These are phyloP conservation scores for Magnusiomyces fungicola DNA, from an alignment of 1,139 yeast genomes.

Conservation along the genomic window DNA sequence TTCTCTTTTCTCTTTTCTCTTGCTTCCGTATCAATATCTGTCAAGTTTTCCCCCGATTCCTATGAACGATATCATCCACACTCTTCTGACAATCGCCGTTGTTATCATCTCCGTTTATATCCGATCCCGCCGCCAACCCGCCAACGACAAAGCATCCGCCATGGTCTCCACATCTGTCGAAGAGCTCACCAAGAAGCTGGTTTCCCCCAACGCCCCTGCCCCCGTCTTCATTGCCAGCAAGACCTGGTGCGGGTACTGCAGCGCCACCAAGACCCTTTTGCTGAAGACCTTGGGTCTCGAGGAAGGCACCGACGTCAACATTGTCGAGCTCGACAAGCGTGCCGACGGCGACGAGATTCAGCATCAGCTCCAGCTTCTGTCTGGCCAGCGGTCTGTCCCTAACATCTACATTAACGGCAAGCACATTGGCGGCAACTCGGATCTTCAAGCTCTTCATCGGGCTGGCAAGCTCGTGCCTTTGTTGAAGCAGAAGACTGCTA, in stretches of 20 bases:
- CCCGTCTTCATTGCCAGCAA: constrained; percentile 15
- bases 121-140: no score
- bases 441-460: constrained; percentile 54
- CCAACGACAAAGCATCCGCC: neutral
- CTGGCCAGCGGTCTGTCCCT: constrained; percentile 93
- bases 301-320: constrained; percentile 21
- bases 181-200: constrained; percentile 4
- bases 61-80: no score
- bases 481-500: no score
- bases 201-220: constrained; percentile 6
- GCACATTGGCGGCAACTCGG: constrained; percentile 94
- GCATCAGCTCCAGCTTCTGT: constrained; percentile 62
- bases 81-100: no score
- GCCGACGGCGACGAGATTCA: constrained; percentile 63
- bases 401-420: constrained; percentile 83
- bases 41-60: no score
- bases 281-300: constrained; percentile 19
- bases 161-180: neutral
- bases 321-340: constrained; percentile 24
- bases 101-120: no score
- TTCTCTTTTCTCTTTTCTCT: no score
- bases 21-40: no score
- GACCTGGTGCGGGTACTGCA: constrained; percentile 25
- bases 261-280: constrained; percentile 26
- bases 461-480: constrained; percentile 35